Evolutionary conservation across 2,329 filamentous ascomycete genomes (phyloP), one percentile per base, ranked within the genome.

Genomic region (Penicillium sp.): DNA sequence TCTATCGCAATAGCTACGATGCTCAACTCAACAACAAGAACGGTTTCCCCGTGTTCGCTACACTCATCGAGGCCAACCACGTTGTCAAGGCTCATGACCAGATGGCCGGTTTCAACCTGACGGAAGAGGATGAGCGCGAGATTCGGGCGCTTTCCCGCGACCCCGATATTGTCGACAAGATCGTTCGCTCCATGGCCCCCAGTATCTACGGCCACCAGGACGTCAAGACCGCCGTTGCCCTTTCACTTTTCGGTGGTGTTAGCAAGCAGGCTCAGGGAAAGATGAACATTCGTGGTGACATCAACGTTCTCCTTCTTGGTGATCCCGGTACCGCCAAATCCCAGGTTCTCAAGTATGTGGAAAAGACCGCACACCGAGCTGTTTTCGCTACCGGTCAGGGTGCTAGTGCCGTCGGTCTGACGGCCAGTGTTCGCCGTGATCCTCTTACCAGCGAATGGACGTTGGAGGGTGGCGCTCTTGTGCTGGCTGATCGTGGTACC

Each of bases 251-350:
- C 65, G 94, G 94, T 40, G 94, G 94, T 68, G 92, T 97, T 21
- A 89, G 90, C 67, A 99, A 99, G 77, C 86, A 85, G 52, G 89
- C 91, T n/a, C 89, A 88, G 69, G 94, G 93, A 56, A 88, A 88
- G 59, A 93, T 96, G 76, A 86, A 89, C 29, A 91, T 99, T 58
- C 89, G 94, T 80, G 94, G 94, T 59, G 94, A 99, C 74, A 99
- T 99, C 81, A 99, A 99, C 70, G 91, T 99, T 4, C 83, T 99
- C 5, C 86, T 99, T 1, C 88, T 99, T 10, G 94, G 94, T 78
- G 94, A 99, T 68, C 94, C 94, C 0, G 94, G 94, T 80, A 99
- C 94, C 1, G 94, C 94, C 66, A 99, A 99, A 75, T 99, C 94
- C 0, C 94, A 99, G 73, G 86, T 97, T 13, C 84, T 99, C 58